Conservation (phyloP, 352 stramenopile species). For the Globisporangium iwayamae region DNA sequence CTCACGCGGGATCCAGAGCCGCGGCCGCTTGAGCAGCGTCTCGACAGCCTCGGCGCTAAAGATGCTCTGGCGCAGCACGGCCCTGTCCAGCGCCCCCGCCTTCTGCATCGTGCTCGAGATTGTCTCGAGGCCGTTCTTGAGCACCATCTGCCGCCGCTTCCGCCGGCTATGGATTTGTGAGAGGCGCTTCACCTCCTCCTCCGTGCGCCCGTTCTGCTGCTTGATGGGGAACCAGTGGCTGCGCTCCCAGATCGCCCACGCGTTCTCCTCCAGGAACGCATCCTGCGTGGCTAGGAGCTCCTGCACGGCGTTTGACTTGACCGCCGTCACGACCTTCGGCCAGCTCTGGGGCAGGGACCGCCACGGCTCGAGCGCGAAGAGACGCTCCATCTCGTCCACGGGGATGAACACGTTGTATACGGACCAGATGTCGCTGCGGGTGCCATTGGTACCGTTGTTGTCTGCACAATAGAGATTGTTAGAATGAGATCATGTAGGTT, state of each 20-base stretch:
- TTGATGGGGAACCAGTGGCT: slow-evolving; percentile 53
- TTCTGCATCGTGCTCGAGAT: slow-evolving; percentile 22
- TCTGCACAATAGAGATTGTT: neutral
- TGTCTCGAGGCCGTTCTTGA: slow-evolving; percentile 34
- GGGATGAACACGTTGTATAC: slow-evolving; percentile 24
- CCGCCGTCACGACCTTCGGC: slow-evolving; percentile 22
- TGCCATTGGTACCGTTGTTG: neutral
- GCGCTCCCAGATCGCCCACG: slow-evolving; percentile 42
- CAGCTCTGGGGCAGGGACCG: slow-evolving; percentile 15
- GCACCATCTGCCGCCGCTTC: slow-evolving; percentile 34
- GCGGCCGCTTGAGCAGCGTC: slow-evolving; percentile 30
- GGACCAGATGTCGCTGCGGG: slow-evolving; percentile 6
- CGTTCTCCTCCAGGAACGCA: slow-evolving; percentile 31
- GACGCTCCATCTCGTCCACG: slow-evolving; percentile 16
- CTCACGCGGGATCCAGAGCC: slow-evolving; percentile 38
- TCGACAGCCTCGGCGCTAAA: slow-evolving; percentile 29
- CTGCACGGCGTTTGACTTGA: slow-evolving; percentile 16
- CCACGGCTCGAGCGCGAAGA: slow-evolving; percentile 17
- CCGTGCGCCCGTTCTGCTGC: slow-evolving; percentile 30
- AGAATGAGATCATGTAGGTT: neutral
- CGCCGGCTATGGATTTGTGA: slow-evolving; percentile 30
- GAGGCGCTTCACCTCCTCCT: slow-evolving; percentile 27
- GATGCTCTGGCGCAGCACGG: slow-evolving; percentile 35
- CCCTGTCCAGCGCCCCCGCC: slow-evolving; percentile 15
- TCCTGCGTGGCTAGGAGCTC: slow-evolving; percentile 27